These are phyloP conservation scores for Backusella circina DNA, from an alignment of 192 early-diverging fungal species.

Conservation along the genomic window DNA sequence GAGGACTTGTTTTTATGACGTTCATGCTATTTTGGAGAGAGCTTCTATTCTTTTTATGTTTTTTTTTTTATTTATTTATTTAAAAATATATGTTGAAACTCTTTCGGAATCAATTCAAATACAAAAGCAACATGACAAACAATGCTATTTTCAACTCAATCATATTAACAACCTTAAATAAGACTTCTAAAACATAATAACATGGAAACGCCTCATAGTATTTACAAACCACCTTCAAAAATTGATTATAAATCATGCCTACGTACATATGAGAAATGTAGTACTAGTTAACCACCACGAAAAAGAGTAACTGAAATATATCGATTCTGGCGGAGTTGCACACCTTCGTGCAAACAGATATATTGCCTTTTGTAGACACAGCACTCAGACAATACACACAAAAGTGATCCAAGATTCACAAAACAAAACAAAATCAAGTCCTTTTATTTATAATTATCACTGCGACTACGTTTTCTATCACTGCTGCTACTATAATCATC, in stretches of 20 bases:
- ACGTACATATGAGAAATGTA: background rate
- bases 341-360: too few relatives aligned
- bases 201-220: too few relatives aligned
- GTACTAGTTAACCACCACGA: background rate
- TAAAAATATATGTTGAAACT: background rate
- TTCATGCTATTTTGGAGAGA: background rate
- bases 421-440: background rate
- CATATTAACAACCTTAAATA: background rate
- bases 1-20: background rate
- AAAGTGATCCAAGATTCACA: background rate
- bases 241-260: background rate
- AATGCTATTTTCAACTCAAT: background rate
- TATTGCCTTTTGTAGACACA: too few relatives aligned
- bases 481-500: background rate
- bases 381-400: too few relatives aligned
- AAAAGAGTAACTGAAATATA: too few relatives aligned
- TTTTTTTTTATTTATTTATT: background rate
- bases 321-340: too few relatives aligned
- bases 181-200: background rate
- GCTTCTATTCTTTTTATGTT: background rate
- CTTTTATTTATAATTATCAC: background rate
- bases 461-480: background rate
- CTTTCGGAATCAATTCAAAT: background rate
- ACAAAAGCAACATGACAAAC: background rate
- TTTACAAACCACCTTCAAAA: background rate